Percentiles rank a stretch among this genome's conserved stretches.
Conservation (phyloP, 331 rosid genomes). For the Saraca asoca region DNA sequence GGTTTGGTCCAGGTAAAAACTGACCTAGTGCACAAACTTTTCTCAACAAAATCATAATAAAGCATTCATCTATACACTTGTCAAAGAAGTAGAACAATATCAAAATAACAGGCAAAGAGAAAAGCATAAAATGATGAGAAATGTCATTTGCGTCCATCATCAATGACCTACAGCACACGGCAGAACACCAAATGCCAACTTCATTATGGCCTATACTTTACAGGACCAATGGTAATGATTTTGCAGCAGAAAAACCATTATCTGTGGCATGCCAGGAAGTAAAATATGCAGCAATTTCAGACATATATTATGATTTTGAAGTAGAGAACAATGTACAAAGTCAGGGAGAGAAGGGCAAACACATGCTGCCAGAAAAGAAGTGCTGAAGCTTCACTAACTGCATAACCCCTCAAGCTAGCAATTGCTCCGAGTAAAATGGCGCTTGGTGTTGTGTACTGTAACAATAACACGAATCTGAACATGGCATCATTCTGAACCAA, state of each 20-base stretch:
- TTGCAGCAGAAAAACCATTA: too few species aligned
- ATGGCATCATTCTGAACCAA: constrained; percentile 58
- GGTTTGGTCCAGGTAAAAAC: too few species aligned
- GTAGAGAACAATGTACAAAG: constrained; percentile 57
- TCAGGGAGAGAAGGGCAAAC: constrained; percentile 66
- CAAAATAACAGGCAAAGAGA: too few species aligned
- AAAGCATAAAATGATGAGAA: background rate
- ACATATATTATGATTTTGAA: constrained; percentile 49
- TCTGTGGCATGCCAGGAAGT: background rate
- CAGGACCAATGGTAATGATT: constrained; percentile 9
- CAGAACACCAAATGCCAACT: background rate
- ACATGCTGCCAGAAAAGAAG: constrained; percentile 76
- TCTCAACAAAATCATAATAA: too few species aligned
- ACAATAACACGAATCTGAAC: constrained; percentile 71
- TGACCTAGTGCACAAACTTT: too few species aligned
- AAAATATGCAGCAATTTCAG: constrained; percentile 33
- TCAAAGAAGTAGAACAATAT: too few species aligned
- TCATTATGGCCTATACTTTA: background rate
- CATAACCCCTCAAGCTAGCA: constrained; percentile 86
- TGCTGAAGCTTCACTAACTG: constrained; percentile 79
- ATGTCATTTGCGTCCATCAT: constrained; percentile 10
- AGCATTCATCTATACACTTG: too few species aligned
- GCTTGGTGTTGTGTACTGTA: constrained; percentile 86
- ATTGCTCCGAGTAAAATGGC: constrained; percentile 86
- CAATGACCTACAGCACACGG: background rate